Evolutionary conservation across 2,329 filamentous ascomycete genomes (phyloP).

Genomic region (Talaromyces atroroseus): DNA sequence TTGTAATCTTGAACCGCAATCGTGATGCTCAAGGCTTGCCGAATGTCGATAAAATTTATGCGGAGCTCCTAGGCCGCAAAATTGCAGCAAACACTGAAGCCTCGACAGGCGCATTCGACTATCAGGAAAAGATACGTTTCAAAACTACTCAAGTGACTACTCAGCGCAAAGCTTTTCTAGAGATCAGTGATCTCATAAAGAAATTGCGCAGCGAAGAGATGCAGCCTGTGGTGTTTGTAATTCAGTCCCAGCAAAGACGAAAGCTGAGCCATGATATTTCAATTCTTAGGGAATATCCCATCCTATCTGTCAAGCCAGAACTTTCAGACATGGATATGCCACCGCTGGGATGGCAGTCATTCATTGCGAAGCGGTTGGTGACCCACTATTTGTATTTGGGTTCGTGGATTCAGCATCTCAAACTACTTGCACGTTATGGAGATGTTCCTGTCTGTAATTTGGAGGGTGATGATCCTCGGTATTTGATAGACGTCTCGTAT

Average conservation of each 20-base stretch:
- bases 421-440: conserved; percentile 82
- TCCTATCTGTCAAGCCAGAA: conserved; percentile 75
- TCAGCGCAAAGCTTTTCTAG: conserved; percentile 78
- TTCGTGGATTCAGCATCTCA: conserved; percentile 83
- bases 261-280: conserved; percentile 81
- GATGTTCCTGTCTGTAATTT: conserved; percentile 94
- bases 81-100: conserved; percentile 63
- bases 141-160: conserved; percentile 84
- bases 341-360: conserved; percentile 87
- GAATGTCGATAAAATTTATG: conserved; percentile 84
- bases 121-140: conserved; percentile 81
- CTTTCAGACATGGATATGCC: conserved; percentile 80
- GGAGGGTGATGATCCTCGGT: conserved; percentile 87
- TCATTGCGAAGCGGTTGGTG: conserved; percentile 78
- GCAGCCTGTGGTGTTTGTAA: conserved; percentile 73
- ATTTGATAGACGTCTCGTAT: conserved; percentile 93
- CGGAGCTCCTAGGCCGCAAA: conserved; percentile 61
- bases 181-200: conserved; percentile 81
- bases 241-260: conserved; percentile 82
- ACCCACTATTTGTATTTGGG: conserved; percentile 90
- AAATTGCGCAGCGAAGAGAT: conserved; percentile 82
- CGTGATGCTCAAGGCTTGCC: conserved; percentile 81
- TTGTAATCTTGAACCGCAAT: conserved; percentile 79
- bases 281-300: conserved; percentile 74
- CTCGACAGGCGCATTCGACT: conserved; percentile 77